Percentiles rank a stretch among this genome's conserved stretches.
Evolutionary conservation across 306 rosid genomes (phyloP).

Genomic region (Glycine latifolia): DNA sequence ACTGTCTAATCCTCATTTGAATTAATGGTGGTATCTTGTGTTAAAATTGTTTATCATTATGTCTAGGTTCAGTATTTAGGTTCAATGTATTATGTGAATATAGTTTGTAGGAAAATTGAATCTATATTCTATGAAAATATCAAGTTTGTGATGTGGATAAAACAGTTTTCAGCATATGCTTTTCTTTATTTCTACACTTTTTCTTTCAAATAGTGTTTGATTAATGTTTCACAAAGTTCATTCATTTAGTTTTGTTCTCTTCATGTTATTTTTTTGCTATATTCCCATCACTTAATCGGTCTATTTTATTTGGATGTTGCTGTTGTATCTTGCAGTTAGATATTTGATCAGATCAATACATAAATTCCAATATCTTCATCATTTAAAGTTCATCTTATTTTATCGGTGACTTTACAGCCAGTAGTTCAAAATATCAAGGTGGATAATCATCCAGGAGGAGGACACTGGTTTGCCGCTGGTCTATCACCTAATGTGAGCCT

Average conservation of each 20-base stretch:
- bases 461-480: conserved; percentile 99
- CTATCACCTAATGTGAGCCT: conserved; percentile 93
- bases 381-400: conserved; percentile 43
- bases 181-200: not conserved
- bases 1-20: not conserved
- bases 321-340: conserved; percentile 39
- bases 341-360: conserved; percentile 31
- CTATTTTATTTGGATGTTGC: conserved; percentile 41
- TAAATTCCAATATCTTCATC: conserved; percentile 40
- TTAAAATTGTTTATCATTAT: conserved; percentile 1
- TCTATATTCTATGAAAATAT: conserved; percentile 6
- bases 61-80: not conserved
- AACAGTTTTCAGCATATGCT: not conserved
- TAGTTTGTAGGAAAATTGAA: not conserved
- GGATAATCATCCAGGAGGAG: conserved; percentile 99
- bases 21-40: not conserved
- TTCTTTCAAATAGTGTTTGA: not conserved
- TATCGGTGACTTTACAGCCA: conserved; percentile 61
- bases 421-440: conserved; percentile 89
- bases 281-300: conserved; percentile 27
- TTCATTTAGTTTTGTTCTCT: conserved; percentile 33
- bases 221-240: conserved; percentile 1
- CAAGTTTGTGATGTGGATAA: not conserved
- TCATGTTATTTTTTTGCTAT: conserved; percentile 12
- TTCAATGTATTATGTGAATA: not conserved